Base-by-base conservation (phyloP, 2,329 filamentous ascomycete genomes). In the Diaporthe helianthi region DNA sequence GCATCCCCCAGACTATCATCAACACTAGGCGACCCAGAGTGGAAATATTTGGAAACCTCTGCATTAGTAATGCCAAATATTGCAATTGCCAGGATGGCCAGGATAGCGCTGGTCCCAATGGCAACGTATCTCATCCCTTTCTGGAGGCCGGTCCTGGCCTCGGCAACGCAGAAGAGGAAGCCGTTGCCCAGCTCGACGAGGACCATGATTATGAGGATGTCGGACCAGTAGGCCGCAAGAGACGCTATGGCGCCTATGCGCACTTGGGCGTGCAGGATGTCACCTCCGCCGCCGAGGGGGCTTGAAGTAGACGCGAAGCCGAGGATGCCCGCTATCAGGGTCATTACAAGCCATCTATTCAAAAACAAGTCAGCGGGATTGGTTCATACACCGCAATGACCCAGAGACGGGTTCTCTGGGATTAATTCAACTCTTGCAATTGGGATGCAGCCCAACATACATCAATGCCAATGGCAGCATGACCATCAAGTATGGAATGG, bases 151-250 rank as follows among this genome's bases (percentile, higher is more conserved):
- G 68, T 66, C 3, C 49, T 60, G 10, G 54, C 51, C 38, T 63
- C 47, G 44, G 61, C 53, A 10, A 71, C 54, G 33, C 70, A 71
- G 52, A 72, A 70, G 38, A 75, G 49, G 65, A 76, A 75, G 46
- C 76, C 76, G 26, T 71, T 69, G 29, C 65, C 70, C 2, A 76
- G 41, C 69, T 75, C 74, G 60, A 74, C 67, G 1, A 76, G 68
- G 12, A 72, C 71, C 53, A 77, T 65, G 22, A 76, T 63, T 12
- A 74, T 60, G 4, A 74, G 17, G 33, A 73, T 60, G 36, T 71
- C 36, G 29, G 75, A 67, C 1, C 75, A 13, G 10, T 68, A 8
- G 19, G 67, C 51, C 26, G 75, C 55, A 8, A 74, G 29, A 1
- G 5, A 3, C 7, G 13, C 12, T 4, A 47, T 9, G 4, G 17